Base-by-base conservation (phyloP, 192 early-diverging fungal genomes). In the Borealophlyctis nickersoniae region DNA sequence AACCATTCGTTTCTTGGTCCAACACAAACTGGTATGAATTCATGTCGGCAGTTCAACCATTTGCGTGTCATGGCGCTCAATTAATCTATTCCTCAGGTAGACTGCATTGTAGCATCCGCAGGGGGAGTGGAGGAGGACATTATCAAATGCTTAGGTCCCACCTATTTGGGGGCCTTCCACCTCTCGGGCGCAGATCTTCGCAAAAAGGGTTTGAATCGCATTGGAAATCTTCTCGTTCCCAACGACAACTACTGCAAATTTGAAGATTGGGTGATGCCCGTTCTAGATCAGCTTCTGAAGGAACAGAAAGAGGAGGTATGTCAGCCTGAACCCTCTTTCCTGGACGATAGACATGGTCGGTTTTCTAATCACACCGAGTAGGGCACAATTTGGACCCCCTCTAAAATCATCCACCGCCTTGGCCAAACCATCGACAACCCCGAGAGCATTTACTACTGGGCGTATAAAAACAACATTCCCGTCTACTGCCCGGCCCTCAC, bases 181-280 rank as follows among this genome's bases (percentile, higher is more conserved):
- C 72, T 95, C 29, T 67, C 87, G 16, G 96, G 96, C 2, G 75
- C 78, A 3, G 84, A 86, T 14, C 74, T 99, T 62, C 86, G 96
- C 39, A 85, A 83, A 65, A 86, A 92, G 65, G 96, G 95, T 0
- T 72, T 99, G 36, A 99, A 99, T 73, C 85, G 96, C 26, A 98
- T 95, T 50, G 96, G 96, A 31, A 99, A 99, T 74, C 79, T 99
- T 58, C 72, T 98, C 57, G 94, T 99, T 7, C 96, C 96, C 1
- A 99, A 99, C 75, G 90, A 97, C 68, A 99, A 99, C 73, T 99
- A 99, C 73, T 96, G 95, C 83, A 89, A 92, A 32, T 99, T 99
- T 76, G 96, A 99, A 78, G 95, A 99, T 74, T 99, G 96, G 96
- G 81, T 99, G 4, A 79, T 95, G 26, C 95, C 95, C 4, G 88